Conservation (phyloP, 371 early-diverging fungal species). For the Zopfochytrium polystomum region DNA sequence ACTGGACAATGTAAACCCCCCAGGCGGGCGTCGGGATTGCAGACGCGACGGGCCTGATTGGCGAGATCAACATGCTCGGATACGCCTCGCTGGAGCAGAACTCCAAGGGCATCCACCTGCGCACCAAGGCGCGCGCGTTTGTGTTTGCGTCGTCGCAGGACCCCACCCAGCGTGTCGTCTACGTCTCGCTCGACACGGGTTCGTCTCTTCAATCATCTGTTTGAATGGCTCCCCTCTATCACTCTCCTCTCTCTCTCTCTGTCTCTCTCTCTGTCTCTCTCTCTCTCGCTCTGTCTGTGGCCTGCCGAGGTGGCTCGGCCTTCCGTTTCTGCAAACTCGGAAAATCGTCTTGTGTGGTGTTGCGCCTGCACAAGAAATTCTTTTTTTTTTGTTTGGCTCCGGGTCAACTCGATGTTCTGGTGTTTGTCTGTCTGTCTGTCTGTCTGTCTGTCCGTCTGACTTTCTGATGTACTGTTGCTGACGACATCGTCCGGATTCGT, state of each 20-base stretch:
- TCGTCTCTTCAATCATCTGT: conserved; percentile 4
- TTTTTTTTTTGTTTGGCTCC: too few relatives aligned
- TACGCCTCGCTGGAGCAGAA: conserved; percentile 56
- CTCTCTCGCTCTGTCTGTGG: too few relatives aligned
- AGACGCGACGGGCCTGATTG: conserved; percentile 37
- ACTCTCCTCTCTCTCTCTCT: conserved; percentile 18
- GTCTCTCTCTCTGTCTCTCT: too few relatives aligned
- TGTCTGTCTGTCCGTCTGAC: too few relatives aligned
- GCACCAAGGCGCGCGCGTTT: conserved; percentile 56
- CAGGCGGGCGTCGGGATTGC: conserved; percentile 34
- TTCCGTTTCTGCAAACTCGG: too few relatives aligned
- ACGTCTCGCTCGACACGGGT: conserved; percentile 56
- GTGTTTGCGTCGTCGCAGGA: conserved; percentile 39
- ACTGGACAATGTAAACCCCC: background rate
- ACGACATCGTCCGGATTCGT: too few relatives aligned
- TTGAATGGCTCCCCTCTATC: conserved; percentile 7
- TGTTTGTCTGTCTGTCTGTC: too few relatives aligned
- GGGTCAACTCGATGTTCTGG: too few relatives aligned
- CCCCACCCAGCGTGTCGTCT: conserved; percentile 45
- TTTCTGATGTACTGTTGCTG: too few relatives aligned
- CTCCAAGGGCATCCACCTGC: conserved; percentile 55
- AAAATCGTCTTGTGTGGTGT: too few relatives aligned
- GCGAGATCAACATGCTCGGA: conserved; percentile 39
- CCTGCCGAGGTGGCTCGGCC: too few relatives aligned
- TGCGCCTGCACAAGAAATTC: too few relatives aligned